Percentiles rank a stretch among this genome's conserved stretches.
Conservation (phyloP, 176 grass and related monocot species). For the Paspalum vaginatum region DNA sequence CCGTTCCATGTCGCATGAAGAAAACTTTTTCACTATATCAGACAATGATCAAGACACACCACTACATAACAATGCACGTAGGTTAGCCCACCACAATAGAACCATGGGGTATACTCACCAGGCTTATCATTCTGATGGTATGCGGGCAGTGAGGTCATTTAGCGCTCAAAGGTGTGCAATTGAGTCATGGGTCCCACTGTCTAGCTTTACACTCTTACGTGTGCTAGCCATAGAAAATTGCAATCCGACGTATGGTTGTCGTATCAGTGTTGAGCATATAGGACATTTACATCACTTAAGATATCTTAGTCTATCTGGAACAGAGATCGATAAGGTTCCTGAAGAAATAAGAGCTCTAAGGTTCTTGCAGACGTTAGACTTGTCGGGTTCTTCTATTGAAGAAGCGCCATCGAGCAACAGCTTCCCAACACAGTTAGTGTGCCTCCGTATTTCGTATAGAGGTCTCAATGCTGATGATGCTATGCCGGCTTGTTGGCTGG, state of each 20-base stretch:
- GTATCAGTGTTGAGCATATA: not conserved
- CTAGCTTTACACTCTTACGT: not conserved
- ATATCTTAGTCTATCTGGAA: not conserved
- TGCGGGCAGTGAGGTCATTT: not conserved
- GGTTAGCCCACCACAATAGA: not conserved
- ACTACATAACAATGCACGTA: not conserved
- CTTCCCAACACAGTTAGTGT: not conserved
- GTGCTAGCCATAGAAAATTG: not conserved
- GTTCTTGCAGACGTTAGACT: conserved; percentile 9
- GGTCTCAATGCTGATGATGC: not conserved
- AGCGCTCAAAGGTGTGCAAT: not conserved
- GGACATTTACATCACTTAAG: conserved; percentile 2
- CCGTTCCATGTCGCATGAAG: not conserved
- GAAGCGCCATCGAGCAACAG: too few relatives aligned
- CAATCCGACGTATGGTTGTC: too few relatives aligned
- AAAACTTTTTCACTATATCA: not conserved
- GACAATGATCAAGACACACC: not conserved
- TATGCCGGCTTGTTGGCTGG: not conserved
- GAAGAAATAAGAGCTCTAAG: conserved; percentile 6
- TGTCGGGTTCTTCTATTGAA: not conserved
- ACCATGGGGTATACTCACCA: not conserved
- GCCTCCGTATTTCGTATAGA: not conserved
- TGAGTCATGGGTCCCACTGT: not conserved
- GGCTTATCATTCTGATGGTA: too few relatives aligned
- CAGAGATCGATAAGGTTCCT: not conserved